These are phyloP conservation scores for Sclerospora graminicola DNA, from an alignment of 352 stramenopile genomes.

Conservation along the genomic window DNA sequence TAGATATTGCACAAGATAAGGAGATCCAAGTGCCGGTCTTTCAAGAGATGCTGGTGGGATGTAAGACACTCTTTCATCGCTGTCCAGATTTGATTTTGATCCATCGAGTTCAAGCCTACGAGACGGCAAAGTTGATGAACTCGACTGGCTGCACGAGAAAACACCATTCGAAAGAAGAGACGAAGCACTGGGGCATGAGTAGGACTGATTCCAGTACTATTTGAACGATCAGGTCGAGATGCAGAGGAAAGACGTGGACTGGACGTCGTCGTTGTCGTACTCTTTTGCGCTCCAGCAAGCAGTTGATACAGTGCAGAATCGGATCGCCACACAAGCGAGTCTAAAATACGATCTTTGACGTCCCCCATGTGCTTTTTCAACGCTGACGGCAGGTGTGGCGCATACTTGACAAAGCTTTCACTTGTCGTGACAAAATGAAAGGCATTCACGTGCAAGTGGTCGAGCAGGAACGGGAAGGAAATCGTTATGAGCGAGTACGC, in stretches of 20 bases:
- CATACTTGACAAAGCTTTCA: slow-evolving; percentile 82
- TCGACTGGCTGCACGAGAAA: slow-evolving; percentile 68
- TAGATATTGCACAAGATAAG: slow-evolving; percentile 80
- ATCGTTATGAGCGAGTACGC: slow-evolving; percentile 78
- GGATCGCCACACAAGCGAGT: slow-evolving; percentile 60
- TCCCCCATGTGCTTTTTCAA: slow-evolving; percentile 83
- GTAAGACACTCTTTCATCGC: slow-evolving; percentile 76
- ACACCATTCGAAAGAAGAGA: slow-evolving; percentile 80
- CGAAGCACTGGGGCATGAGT: slow-evolving; percentile 47
- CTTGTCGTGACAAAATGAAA: slow-evolving; percentile 85
- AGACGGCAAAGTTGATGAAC: slow-evolving; percentile 66
- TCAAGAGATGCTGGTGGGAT: slow-evolving; percentile 43
- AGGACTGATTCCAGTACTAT: slow-evolving; percentile 2
- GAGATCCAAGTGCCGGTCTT: slow-evolving; percentile 71
- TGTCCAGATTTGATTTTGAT: slow-evolving; percentile 83
- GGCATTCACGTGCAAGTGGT: slow-evolving; percentile 61
- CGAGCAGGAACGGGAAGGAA: slow-evolving; percentile 73
- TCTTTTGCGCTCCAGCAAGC: slow-evolving; percentile 22
- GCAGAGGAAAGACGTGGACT: too few relatives aligned
- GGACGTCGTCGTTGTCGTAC: too few relatives aligned
- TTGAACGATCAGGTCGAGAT: too few relatives aligned
- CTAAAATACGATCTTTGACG: slow-evolving; percentile 75
- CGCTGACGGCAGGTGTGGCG: slow-evolving; percentile 48
- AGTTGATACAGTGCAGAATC: slow-evolving; percentile 66
- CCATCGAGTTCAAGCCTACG: slow-evolving; percentile 57